Percentiles rank a stretch among this genome's conserved stretches.
Conservation (phyloP, 495 filamentous ascomycete species). For the Lichenothelia convexa region DNA sequence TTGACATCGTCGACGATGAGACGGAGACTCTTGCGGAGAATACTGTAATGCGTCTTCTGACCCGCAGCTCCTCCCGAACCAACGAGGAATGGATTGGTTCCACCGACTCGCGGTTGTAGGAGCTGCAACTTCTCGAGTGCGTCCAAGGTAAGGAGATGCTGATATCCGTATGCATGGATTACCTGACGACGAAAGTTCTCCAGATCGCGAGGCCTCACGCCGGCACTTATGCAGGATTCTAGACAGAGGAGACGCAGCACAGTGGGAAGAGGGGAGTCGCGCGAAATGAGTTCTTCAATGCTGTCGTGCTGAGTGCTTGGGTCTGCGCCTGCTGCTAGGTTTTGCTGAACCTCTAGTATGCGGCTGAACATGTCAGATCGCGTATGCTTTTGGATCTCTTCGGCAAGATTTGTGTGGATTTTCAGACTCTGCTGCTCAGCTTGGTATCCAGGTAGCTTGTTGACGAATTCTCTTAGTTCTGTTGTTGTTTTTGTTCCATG, state of each 20-base stretch:
- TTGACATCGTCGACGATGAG: slow-evolving; percentile 94
- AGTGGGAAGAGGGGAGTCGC: slow-evolving; percentile 56
- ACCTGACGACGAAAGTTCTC: slow-evolving; percentile 79
- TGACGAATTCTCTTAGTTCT: slow-evolving; percentile 83
- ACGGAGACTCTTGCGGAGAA: slow-evolving; percentile 64
- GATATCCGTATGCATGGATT: slow-evolving; percentile 82
- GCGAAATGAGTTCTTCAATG: slow-evolving; percentile 83
- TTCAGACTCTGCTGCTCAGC: slow-evolving; percentile 83
- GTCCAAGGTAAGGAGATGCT: slow-evolving; percentile 78
- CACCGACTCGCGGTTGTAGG: slow-evolving; percentile 42
- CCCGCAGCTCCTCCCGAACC: slow-evolving; percentile 1
- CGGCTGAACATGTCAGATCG: slow-evolving; percentile 73
- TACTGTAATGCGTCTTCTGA: slow-evolving; percentile 63
- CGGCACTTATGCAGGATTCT: slow-evolving; percentile 76
- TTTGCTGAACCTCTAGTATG: slow-evolving; percentile 84
- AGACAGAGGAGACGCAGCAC: slow-evolving; percentile 76
- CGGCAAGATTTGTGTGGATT: slow-evolving; percentile 75
- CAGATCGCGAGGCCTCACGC: slow-evolving; percentile 69
- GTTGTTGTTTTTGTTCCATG: slow-evolving; percentile 63
- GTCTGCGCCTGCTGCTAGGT: slow-evolving; percentile 80
- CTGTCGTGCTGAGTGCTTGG: slow-evolving; percentile 72
- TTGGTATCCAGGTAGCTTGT: slow-evolving; percentile 79
- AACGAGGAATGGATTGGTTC: no score
- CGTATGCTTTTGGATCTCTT: slow-evolving; percentile 88
- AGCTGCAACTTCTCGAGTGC: slow-evolving; percentile 74